These are phyloP conservation scores for Vigna angularis DNA, from an alignment of 306 rosid species.

Conservation along the genomic window DNA sequence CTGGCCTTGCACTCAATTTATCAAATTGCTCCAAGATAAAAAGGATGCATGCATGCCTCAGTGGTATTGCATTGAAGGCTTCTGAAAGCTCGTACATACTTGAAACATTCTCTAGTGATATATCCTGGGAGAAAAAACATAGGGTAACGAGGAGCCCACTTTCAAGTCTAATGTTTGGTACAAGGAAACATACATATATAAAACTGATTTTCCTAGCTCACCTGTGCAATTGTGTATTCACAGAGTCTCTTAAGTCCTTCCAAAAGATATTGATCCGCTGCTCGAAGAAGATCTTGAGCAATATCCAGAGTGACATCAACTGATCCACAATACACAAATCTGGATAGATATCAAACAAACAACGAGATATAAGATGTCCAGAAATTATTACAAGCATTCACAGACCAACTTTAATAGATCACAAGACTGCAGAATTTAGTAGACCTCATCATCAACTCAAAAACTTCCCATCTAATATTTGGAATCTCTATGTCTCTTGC, in stretches of 20 bases:
- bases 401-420: constrained; percentile 17
- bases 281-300: constrained; percentile 98
- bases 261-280: constrained; percentile 98
- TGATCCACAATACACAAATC: constrained; percentile 97
- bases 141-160: constrained; percentile 32
- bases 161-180: constrained; percentile 26
- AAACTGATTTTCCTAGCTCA: constrained; percentile 46
- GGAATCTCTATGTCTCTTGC: constrained; percentile 99
- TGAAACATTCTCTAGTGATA: constrained; percentile 84
- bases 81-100: constrained; percentile 98
- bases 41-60: constrained; percentile 92
- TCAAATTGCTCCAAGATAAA: constrained; percentile 90
- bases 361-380: constrained; percentile 35
- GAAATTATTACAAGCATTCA: constrained; percentile 42
- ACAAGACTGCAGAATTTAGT: constrained; percentile 33
- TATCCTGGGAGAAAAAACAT: constrained; percentile 65
- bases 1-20: constrained; percentile 86
- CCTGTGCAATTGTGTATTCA: constrained; percentile 95
- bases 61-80: constrained; percentile 91
- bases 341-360: constrained; percentile 44
- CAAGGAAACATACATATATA: neutral
- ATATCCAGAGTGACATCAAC: constrained; percentile 82
- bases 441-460: constrained; percentile 98
- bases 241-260: constrained; percentile 97
- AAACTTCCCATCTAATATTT: constrained; percentile 97